Base-by-base conservation (phyloP, 495 filamentous ascomycete species). In the Neurospora discreta region DNA sequence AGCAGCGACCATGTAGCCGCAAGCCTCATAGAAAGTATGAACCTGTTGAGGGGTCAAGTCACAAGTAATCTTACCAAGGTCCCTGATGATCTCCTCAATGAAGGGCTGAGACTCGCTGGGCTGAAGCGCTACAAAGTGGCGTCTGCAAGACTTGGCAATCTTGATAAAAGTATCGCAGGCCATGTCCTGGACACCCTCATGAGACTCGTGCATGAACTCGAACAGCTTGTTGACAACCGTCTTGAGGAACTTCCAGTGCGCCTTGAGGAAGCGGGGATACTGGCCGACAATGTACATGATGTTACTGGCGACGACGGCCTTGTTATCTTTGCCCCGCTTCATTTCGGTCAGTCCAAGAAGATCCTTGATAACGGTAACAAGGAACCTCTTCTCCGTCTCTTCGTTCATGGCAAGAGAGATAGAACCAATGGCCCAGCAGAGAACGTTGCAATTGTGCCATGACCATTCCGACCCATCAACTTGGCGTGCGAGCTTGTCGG, bases 281-380 rank as follows among this genome's bases (percentile, higher is more conserved):
- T 99, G 95, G 41, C 95, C 95, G 71, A 99, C 95, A 80, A 99
- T 99, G 78, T 99, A 99, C 95, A 99, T 99, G 81, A 99, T 99
- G 82, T 99, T 99, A 83, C 94, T 97, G 75, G 95, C 95, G 69
- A 99, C 95, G 3, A 99, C 96, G 26, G 95, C 95, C 80, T 99
- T 99, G 86, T 99, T 99, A 82, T 99, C 95, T 77, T 99, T 99
- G 52, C 95, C 95, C 68, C 96, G 91, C 83, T 99, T 98, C 93
- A 97, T 97, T 82, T 99, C 95, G 0, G 95, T 99, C 69, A 99
- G 85, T 0, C 96, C 95, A n/a, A 99, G 90, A 18, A 99, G 88
- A 80, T 99, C 95, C 82, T 99, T 99, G 77, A 99, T 99, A 43
- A 99, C 95, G 5, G 95, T 98, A 39, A 99, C 95, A 7, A 99